Evolutionary conservation across 2,329 filamentous ascomycete genomes (phyloP).

Genomic region (Allantophomopsis cytisporea): DNA sequence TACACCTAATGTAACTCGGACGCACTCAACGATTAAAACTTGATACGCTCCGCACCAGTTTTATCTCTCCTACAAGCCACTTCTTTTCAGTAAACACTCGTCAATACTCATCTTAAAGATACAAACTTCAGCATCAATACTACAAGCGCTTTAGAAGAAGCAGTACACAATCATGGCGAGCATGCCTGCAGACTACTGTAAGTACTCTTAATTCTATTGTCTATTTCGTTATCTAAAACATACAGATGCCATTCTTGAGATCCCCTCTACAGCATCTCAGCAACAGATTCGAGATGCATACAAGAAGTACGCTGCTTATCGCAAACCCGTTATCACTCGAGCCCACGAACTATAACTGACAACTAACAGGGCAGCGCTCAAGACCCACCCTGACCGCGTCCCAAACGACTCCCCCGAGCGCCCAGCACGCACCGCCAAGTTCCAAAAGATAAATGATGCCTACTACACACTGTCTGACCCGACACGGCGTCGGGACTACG

Average conservation of each 20-base stretch:
- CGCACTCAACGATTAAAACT: too few relatives aligned
- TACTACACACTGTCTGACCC: constrained; percentile 85
- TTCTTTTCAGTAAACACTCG: too few relatives aligned
- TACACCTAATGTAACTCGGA: too few relatives aligned
- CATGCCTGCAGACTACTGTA: constrained; percentile 24
- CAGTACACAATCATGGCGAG: background rate
- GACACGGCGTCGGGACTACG: constrained; percentile 68
- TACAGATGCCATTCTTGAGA: constrained; percentile 59
- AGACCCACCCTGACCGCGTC: constrained; percentile 88
- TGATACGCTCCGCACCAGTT: too few relatives aligned
- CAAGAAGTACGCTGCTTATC: constrained; percentile 49
- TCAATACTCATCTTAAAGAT: too few relatives aligned
- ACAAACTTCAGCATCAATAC: too few relatives aligned
- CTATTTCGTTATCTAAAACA: constrained; percentile 2
- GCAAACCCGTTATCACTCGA: too few relatives aligned
- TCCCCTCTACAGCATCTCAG: constrained; percentile 59
- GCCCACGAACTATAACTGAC: background rate
- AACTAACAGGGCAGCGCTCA: constrained; percentile 60
- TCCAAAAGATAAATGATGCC: constrained; percentile 85
- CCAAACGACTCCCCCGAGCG: constrained; percentile 74
- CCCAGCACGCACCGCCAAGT: constrained; percentile 65
- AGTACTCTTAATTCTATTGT: constrained; percentile 4
- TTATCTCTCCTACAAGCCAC: too few relatives aligned
- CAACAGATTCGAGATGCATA: constrained; percentile 89
- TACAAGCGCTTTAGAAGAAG: too few relatives aligned